A percentile compares a stretch with the other conserved stretches of the same genome.
Conservation (phyloP, 441 rosid genomes). For the Macaranga tanarius region DNA sequence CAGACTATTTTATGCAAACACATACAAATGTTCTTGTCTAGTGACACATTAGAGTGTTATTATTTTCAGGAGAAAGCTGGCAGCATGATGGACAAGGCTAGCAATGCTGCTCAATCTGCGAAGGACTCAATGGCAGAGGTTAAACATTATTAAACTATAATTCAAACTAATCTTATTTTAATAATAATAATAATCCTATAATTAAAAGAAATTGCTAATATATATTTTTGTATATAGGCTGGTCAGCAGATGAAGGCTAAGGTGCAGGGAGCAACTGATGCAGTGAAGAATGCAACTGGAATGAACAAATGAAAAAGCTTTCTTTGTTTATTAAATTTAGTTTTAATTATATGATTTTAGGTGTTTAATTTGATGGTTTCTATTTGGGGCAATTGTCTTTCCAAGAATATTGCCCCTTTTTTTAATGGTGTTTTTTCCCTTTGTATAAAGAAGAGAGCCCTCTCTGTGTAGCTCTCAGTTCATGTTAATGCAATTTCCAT, state of each 20-base stretch:
- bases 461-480: constrained; percentile 9
- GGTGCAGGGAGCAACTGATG: constrained; percentile 63
- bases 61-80: constrained; percentile 55
- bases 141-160: neutral
- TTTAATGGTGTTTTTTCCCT: neutral
- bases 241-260: constrained; percentile 53
- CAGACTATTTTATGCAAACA: too few relatives aligned
- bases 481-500: constrained; percentile 2
- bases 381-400: neutral
- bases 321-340: too few relatives aligned
- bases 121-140: constrained; percentile 63
- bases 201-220: too few relatives aligned
- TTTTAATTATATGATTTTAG: too few relatives aligned
- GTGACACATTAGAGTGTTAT: neutral
- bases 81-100: constrained; percentile 54
- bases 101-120: constrained; percentile 59
- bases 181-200: neutral
- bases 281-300: constrained; percentile 66
- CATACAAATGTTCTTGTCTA: too few relatives aligned
- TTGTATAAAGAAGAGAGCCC: constrained; percentile 19
- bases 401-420: too few relatives aligned
- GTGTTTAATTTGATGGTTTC: neutral
- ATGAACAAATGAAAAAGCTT: constrained; percentile 46
- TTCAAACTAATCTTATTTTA: neutral
- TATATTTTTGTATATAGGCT: constrained; percentile 32